Base-by-base conservation (phyloP, 1,284 basidiomycete species). In the Lentinula novae-zelandiae region DNA sequence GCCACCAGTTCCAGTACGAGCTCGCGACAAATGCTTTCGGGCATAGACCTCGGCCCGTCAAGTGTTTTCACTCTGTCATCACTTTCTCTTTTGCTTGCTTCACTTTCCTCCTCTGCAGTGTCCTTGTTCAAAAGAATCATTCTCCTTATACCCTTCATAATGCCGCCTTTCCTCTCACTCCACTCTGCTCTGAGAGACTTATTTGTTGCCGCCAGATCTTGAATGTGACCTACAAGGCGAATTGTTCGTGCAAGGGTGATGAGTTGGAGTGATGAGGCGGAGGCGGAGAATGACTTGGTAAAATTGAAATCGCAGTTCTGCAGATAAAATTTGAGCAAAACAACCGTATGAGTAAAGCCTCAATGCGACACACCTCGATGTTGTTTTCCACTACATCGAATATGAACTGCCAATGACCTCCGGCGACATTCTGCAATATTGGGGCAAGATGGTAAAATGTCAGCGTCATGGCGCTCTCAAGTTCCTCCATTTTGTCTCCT, bases 301-400 rank as follows among this genome's bases (percentile, higher is more conserved):
- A 95, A 87, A 7, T 78, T 75, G 17, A 94, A 76, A 0, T 84
- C 83, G 15, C 82, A 82, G 54, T 79, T 83, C 88, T 93, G 39
- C 59, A n/a, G 36, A 49, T 52, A 13, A 52, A 42, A 22, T 13
- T 17, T 64, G 10, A 10, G 0, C 38, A 57, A 48, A 54, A 49
- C 33, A 15, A 59, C 1, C 64, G 8, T 17, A 44, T 8, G 38
- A 58, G 48, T 57, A 31, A 22, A 55, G 40, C 15, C 34, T 39
- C n/a, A 22, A 22, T 8, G 31, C 13, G 34, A 38, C 31, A 55
- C 64, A 93, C 92, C 80, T 96, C 94, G 0, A 98, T 77, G 65
- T 93, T 95, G 58, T 83, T 90, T 72, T 97, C 94, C 20, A 97
- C 73, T 5, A 98, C 74, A 71, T 98, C 95, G 70, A 95, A 95